Conservation (phyloP, 2,329 filamentous ascomycete genomes). For the Fusarium duplospermum region DNA sequence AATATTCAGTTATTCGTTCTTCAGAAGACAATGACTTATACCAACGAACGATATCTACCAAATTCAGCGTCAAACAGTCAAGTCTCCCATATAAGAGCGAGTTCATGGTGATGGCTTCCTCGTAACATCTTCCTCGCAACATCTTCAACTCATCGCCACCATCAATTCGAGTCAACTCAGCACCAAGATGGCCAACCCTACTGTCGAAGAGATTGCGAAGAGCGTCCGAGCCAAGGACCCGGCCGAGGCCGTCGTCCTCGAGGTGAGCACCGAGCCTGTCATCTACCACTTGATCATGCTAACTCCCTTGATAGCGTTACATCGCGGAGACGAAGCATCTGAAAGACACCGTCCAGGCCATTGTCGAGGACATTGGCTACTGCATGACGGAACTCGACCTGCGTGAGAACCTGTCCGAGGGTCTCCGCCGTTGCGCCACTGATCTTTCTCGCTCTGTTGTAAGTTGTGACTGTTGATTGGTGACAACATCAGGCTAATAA, state of each 20-base stretch:
- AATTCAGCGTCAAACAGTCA: background rate
- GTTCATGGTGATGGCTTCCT: background rate
- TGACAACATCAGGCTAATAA: background rate
- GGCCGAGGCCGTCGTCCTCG: slow-evolving; percentile 1
- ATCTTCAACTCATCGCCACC: slow-evolving; percentile 9
- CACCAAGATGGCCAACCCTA: background rate
- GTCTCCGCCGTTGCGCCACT: slow-evolving; percentile 21
- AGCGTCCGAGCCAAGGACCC: slow-evolving; percentile 7
- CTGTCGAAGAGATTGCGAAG: slow-evolving; percentile 15
- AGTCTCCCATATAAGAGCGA: background rate
- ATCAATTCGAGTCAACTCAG: background rate
- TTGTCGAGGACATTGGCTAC: slow-evolving; percentile 28
- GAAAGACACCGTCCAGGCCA: slow-evolving; percentile 28
- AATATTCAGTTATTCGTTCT: background rate
- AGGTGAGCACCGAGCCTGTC: background rate
- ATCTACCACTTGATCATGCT: background rate
- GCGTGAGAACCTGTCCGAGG: background rate
- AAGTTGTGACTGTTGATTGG: background rate
- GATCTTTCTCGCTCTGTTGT: slow-evolving; percentile 23
- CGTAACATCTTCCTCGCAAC: background rate
- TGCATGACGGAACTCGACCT: slow-evolving; percentile 22
- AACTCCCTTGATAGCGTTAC: slow-evolving; percentile 15
- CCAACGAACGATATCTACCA: background rate
- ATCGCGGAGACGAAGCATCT: slow-evolving; percentile 24
- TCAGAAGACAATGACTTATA: background rate